phyloP scores from a whole-genome alignment of 306 rosid genomes.

The Prunus mongolica region DNA sequence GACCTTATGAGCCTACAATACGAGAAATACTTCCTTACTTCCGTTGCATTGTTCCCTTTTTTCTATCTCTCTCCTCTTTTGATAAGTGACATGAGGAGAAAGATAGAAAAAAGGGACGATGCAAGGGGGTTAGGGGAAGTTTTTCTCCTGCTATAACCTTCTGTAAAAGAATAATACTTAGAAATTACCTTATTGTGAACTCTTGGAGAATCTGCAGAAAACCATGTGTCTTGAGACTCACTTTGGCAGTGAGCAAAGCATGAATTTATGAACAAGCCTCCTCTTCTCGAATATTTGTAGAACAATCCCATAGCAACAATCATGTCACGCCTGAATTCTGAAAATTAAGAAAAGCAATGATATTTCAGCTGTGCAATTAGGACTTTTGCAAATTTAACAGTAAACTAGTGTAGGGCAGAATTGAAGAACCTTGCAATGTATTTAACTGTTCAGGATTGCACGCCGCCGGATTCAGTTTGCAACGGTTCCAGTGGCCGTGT shows the following conservation, averaged over 20 bases:
- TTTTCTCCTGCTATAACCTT: too few relatives aligned
- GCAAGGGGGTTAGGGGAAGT: too few relatives aligned
- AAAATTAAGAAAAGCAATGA: too few relatives aligned
- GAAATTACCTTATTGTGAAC: slow-evolving; percentile 36
- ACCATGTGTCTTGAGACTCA: slow-evolving; percentile 89
- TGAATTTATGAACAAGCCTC: slow-evolving; percentile 82
- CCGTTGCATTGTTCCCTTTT: too few relatives aligned
- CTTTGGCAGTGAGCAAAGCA: slow-evolving; percentile 99
- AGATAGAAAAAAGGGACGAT: too few relatives aligned
- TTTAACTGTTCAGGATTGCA: slow-evolving; percentile 54
- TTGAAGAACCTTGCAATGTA: slow-evolving; percentile 43
- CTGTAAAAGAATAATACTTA: too few relatives aligned
- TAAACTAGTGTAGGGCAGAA: too few relatives aligned
- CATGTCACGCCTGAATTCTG: slow-evolving; percentile 76
- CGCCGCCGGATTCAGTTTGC: slow-evolving; percentile 60
- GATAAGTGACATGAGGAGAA: too few relatives aligned
- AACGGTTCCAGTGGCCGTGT: slow-evolving; percentile 69
- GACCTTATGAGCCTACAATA: too few relatives aligned
- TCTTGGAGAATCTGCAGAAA: slow-evolving; percentile 64
- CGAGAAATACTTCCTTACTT: too few relatives aligned
- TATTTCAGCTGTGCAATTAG: too few relatives aligned
- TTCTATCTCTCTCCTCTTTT: too few relatives aligned
- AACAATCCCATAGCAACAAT: slow-evolving; percentile 47
- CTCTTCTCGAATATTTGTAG: slow-evolving; percentile 50
- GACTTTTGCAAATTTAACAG: neutral